Evolutionary conservation across 495 filamentous ascomycete species (phyloP), one percentile per base, ranked within the genome.

Genomic region (Neurospora hispaniola): DNA sequence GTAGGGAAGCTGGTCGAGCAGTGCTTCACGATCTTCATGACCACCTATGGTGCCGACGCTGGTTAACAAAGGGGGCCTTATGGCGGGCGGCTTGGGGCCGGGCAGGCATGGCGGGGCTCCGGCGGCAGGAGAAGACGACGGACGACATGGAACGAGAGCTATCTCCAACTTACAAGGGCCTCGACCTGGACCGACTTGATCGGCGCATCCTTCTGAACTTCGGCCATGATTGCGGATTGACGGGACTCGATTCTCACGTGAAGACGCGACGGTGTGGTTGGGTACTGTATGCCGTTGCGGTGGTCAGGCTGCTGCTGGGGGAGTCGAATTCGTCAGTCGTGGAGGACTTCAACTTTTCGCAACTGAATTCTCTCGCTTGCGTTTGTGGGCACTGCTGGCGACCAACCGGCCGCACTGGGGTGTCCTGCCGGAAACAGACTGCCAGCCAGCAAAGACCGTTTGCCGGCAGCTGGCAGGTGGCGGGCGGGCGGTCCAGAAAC

Each of bases 21-120:
- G 86, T 96, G 93, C 85, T 94, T 97, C 78, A 96, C 93, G 78
- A 98, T 93, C 84, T 97, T 97, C 93, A 97, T 93, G 70, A 95
- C 93, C 80, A 97, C 93, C 93, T 96, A 80, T 73, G 66, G 41
- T 72, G 31, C 46, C 31, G 40, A 42, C 69, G 74, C 76, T 75
- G 78, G 73, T 72, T 66, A 66, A 66, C 54, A 18, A 70, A 59
- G 69, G 71, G 70, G 43, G 42, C 70, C 71, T 44, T 42, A 73
- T 43, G 70, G 54, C 62, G 71, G 39, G 75, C 68, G n/a, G 35
- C 59, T 68, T 71, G 75, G 72, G 71, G 48, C 48, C 48, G 48
- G 54, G 70, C 69, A 75, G 41, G 42, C 41, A 75, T 73, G 71
- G 75, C 74, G 78, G 77, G 79, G 76, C 59, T 74, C 31, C 54